Conservation (phyloP, 2,329 filamentous ascomycete species). For the Apiospora aurea region DNA sequence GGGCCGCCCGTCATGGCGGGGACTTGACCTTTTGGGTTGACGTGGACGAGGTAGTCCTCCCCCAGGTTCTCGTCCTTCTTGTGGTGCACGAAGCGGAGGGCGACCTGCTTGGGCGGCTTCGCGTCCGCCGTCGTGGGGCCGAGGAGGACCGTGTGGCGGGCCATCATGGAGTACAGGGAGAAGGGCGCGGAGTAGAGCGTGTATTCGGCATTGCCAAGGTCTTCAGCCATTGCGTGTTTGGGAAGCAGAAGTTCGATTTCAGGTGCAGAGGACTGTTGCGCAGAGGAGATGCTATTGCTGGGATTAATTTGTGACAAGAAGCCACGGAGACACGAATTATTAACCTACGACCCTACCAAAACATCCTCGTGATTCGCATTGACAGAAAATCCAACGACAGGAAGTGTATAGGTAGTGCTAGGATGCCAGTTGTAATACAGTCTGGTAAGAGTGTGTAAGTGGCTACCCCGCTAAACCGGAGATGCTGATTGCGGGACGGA, state of each 20-base stretch:
- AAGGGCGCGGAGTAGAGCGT: conserved; percentile 30
- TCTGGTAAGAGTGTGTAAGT: not conserved
- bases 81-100: conserved; percentile 28
- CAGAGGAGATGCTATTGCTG: not conserved
- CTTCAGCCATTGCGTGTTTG: conserved; percentile 22
- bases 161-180: conserved; percentile 34
- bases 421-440: no score
- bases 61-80: conserved; percentile 28
- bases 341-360: not conserved
- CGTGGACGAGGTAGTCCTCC: conserved; percentile 27
- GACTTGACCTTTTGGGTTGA: conserved; percentile 32
- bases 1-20: conserved; percentile 29
- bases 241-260: not conserved
- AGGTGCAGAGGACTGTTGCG: not conserved
- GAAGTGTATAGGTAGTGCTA: no score
- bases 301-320: not conserved
- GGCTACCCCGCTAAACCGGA: conserved; percentile 4
- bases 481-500: not conserved
- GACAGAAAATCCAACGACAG: not conserved
- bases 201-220: conserved; percentile 25
- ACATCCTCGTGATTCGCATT: no score
- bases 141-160: conserved; percentile 29
- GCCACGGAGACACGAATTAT: not conserved
- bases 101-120: conserved; percentile 22
- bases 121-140: conserved; percentile 24